Evolutionary conservation across 2,329 filamentous ascomycete genomes (phyloP), one percentile per base, ranked within the genome.

Genomic region (Cryphonectria parasitica): DNA sequence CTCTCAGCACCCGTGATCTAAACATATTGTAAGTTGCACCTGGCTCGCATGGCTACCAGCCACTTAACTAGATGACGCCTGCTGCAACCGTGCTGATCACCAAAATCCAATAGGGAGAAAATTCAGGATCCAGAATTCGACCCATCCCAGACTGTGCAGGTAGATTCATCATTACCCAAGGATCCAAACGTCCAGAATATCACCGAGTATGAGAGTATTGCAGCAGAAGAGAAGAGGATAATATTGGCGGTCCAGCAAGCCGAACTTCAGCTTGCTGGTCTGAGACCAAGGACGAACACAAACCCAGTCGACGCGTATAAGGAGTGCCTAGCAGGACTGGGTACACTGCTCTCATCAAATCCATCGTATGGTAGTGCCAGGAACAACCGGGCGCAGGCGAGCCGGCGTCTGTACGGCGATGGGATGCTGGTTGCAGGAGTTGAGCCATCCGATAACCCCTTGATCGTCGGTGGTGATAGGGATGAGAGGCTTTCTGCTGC

Each of bases 351-450:
- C 56, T 76, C 82, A 2, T 79, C 86, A 34, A 78, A 88, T 67
- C 90, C 92, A 3, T 79, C 82, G 43, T 95, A 95, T 79, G 91
- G 92, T 31, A 92, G 90, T 73, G 91, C 89, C 7, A 87, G 89
- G 70, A 92, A 94, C 78, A 95, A 95, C 79, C 86, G 92, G 65
- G 92, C 90, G 2, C 92, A 95, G 78, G 85, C 90, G 11, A 75
- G 87, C 41, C 82, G 91, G 31, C 83, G 90, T 64, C 80, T 89
- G 69, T 89, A 91, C 73, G 90, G 90, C 15, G 89, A 92, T 76
- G 80, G 82, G 2, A 83, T 90, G 76, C 79, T 91, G 31, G 78
- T 89, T 49, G 75, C 78, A 34, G 77, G 80, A 34, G 80, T 80
- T 19, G 76, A 77, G 0, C 78, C 79, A 62, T 80, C 77, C 65